phyloP scores from a whole-genome alignment of 2,329 filamentous ascomycete genomes.

The Claviceps pusilla region DNA sequence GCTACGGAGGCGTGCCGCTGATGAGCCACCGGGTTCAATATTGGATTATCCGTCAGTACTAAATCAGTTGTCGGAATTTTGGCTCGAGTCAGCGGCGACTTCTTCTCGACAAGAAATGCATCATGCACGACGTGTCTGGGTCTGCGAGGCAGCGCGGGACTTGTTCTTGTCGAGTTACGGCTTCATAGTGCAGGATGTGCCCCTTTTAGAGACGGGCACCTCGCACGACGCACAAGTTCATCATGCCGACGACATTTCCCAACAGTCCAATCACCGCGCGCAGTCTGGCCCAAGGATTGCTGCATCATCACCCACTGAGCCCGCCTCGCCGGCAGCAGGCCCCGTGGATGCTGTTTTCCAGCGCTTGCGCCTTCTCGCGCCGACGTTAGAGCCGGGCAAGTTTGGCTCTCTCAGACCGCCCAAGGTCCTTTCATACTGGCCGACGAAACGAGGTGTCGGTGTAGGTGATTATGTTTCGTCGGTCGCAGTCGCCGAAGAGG shows the following conservation, averaged over 20 bases:
- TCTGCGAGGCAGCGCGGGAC: constrained; percentile 19
- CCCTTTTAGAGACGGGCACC: constrained; percentile 14
- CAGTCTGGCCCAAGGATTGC: constrained; percentile 1
- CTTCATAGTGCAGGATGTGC: constrained; percentile 19
- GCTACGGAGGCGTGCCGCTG: constrained; percentile 12
- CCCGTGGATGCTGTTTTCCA: constrained; percentile 16
- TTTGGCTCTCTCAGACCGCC: constrained; percentile 15
- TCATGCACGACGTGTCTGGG: constrained; percentile 13
- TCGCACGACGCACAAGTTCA: constrained; percentile 4
- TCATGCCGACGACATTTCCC: constrained; percentile 5
- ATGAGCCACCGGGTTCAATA: constrained; percentile 12
- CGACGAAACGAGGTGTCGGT: constrained; percentile 20
- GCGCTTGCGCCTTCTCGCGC: constrained; percentile 21
- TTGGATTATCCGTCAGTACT: constrained; percentile 15
- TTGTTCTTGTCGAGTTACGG: constrained; percentile 21
- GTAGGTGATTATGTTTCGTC: constrained; percentile 24
- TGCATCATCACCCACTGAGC: constrained; percentile 6
- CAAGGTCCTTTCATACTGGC: constrained; percentile 24
- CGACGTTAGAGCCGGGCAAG: constrained; percentile 14
- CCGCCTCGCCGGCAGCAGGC: constrained; percentile 1
- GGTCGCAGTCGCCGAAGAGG: constrained; percentile 20
- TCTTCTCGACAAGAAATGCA: constrained; percentile 13
- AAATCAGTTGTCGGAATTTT: constrained; percentile 16
- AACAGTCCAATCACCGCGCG: not conserved
- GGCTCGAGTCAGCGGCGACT: constrained; percentile 16